Percentiles rank a stretch among this genome's conserved stretches.
Evolutionary conservation across 805 yeast species (phyloP).

Genomic region (Hanseniaspora taiwanica): DNA sequence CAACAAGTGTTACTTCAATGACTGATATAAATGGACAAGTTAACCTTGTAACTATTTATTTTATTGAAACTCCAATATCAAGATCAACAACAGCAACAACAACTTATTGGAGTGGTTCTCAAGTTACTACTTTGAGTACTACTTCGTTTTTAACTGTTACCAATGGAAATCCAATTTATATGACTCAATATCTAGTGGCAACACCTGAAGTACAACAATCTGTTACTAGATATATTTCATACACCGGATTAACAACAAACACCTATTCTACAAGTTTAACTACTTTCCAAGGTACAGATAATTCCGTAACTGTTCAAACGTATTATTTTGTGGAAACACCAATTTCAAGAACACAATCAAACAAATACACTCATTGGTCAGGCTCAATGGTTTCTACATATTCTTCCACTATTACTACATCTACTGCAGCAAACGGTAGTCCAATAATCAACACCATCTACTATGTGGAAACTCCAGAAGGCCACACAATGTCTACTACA

Average conservation of each 20-base stretch:
- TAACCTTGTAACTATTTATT: slow-evolving; percentile 9
- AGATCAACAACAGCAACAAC: slow-evolving; percentile 1
- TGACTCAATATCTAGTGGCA: slow-evolving; percentile 8
- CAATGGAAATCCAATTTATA: slow-evolving; percentile 7
- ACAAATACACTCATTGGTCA: not conserved
- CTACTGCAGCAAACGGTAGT: slow-evolving; percentile 1
- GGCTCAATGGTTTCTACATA: slow-evolving; percentile 2
- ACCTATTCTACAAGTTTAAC: slow-evolving; percentile 3
- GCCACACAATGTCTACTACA: slow-evolving; percentile 1
- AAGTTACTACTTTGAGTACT: slow-evolving; percentile 6
- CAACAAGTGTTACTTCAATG: slow-evolving; percentile 2
- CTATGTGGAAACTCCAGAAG: slow-evolving; percentile 5
- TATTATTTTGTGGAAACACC: slow-evolving; percentile 5
- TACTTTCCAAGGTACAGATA: slow-evolving; percentile 7
- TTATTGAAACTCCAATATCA: slow-evolving; percentile 9
- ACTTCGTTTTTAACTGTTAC: slow-evolving; percentile 3
- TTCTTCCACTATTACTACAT: slow-evolving; percentile 2
- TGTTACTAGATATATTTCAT: slow-evolving; percentile 2
- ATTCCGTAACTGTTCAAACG: slow-evolving; percentile 2
- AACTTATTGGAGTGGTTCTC: slow-evolving; percentile 7
- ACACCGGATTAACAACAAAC: slow-evolving; percentile 3
- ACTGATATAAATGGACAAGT: slow-evolving; percentile 3
- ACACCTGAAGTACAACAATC: slow-evolving; percentile 7
- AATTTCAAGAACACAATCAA: slow-evolving; percentile 1
- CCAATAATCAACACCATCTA: slow-evolving; percentile 3